Evolutionary conservation across 257 asterid species (phyloP), one percentile per base, ranked within the genome.

Genomic region (Capsicum chinense): DNA sequence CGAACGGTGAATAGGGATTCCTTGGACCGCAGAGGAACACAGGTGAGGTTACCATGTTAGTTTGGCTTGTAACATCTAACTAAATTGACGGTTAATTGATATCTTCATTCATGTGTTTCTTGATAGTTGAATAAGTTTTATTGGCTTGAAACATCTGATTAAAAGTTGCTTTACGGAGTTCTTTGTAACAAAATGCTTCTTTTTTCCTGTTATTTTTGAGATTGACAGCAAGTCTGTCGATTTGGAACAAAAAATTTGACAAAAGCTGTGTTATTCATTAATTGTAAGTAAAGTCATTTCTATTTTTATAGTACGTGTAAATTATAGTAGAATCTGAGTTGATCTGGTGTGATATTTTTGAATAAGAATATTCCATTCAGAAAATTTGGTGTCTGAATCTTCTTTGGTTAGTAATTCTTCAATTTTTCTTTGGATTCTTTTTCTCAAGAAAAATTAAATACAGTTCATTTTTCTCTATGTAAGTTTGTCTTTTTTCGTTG

Each of bases 21-120:
- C 90, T 70, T 91, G 93, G 94, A 84, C 93, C 3, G 81, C 83
- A 84, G 89, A 90, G 79, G 92, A 92, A 86, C 94, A 90, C 70
- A 86, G 89, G 93, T 92, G 59, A 56, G 11, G 15, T 26, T 52
- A 52, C 64, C 15, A 4, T 39, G 63, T 76, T 76, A 52, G 63
- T 52, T 76, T 52, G 47, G 26, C 52, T 50, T 15, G 48, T 52
- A 14, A 76, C 47, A 52, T 52, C 48, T 44, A 57, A 71, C 37
- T 71, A n/a, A 71, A 44, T 71, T 47, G 56, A 9, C 44, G 35
- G 17, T 47, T 70, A 42, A 14, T 68, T 68, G n/a, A 21, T 21
- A 21, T 21, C 21, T 21, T 21, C 21, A 21, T 21, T 21, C 21
- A 21, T 21, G 21, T 21, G 78, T 69, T 16, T 16, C 54, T 69